Conservation (phyloP, 106 monocot species). For the Dactylorhiza incarnata region DNA sequence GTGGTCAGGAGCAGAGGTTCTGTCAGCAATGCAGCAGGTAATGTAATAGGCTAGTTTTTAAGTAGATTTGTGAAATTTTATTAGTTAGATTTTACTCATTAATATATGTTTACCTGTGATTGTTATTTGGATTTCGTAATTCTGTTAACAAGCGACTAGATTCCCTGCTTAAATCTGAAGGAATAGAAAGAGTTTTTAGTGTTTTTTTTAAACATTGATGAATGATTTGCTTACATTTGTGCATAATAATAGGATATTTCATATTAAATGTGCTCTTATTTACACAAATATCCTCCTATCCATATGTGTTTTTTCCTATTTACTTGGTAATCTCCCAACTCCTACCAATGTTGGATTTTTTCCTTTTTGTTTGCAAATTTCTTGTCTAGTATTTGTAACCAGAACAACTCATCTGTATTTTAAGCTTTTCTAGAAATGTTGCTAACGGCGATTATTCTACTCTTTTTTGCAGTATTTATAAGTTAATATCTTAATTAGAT, state of each 20-base stretch:
- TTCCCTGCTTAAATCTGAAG: neutral
- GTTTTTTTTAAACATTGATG: neutral
- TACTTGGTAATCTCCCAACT: neutral
- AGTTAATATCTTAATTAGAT: too few relatives aligned
- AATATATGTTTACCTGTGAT: neutral
- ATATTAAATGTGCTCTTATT: neutral
- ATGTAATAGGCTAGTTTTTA: neutral
- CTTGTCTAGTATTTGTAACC: neutral
- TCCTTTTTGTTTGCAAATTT: neutral
- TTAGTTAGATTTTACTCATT: neutral
- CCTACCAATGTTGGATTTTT: neutral
- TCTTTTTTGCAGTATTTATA: neutral
- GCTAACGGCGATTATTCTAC: too few relatives aligned
- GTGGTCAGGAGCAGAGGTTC: slow-evolving; percentile 46
- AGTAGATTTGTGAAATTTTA: neutral
- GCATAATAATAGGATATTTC: neutral
- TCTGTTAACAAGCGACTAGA: neutral
- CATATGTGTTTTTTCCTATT: neutral
- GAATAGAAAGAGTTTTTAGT: neutral
- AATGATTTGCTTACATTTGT: neutral
- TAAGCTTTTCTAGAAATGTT: too few relatives aligned
- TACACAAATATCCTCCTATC: too few relatives aligned
- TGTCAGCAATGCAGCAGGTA: slow-evolving; percentile 69
- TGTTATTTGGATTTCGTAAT: neutral
- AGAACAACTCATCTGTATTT: too few relatives aligned